These are phyloP conservation scores for Grosmannia clavigera DNA, from an alignment of 2,329 filamentous ascomycete genomes.

Conservation along the genomic window DNA sequence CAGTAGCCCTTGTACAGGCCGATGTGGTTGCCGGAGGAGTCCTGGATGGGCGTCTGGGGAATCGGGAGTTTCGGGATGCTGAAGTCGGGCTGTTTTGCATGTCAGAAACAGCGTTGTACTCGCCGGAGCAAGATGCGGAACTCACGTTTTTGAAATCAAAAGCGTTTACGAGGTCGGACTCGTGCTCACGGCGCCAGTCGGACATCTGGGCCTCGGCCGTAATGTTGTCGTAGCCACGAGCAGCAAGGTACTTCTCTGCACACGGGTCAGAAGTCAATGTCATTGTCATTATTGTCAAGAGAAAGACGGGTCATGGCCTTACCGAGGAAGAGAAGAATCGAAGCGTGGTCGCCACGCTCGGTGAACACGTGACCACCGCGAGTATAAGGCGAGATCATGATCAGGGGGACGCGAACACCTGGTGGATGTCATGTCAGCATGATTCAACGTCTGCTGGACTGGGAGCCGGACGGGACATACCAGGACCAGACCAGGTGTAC, in stretches of 20 bases:
- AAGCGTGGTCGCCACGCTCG: conserved; percentile 41
- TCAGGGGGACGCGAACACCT: conserved; percentile 38
- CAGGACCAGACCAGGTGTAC: conserved; percentile 20
- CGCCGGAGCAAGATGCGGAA: background rate
- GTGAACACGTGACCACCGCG: conserved; percentile 40
- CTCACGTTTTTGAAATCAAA: conserved; percentile 16
- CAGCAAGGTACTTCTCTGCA: conserved; percentile 14
- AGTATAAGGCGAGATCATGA: conserved; percentile 44
- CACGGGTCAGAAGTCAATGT: too few species aligned
- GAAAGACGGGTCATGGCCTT: too few species aligned
- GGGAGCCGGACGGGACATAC: conserved; percentile 8
- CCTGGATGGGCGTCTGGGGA: conserved; percentile 27
- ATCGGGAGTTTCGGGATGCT: conserved; percentile 33
- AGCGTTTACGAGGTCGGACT: conserved; percentile 16
- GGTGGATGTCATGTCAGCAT: background rate
- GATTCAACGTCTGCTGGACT: background rate
- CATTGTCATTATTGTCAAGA: too few species aligned
- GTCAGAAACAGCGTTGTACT: background rate
- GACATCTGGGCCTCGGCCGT: conserved; percentile 12
- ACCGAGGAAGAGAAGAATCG: conserved; percentile 41
- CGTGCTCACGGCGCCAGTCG: conserved; percentile 16
- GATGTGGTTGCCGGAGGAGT: conserved; percentile 28
- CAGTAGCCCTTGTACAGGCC: conserved; percentile 28
- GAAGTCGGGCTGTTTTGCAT: conserved; percentile 26
- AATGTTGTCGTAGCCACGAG: conserved; percentile 20